These are phyloP conservation scores for Eremothecium sinecaudum DNA, from an alignment of 1,139 yeast genomes.

Conservation along the genomic window DNA sequence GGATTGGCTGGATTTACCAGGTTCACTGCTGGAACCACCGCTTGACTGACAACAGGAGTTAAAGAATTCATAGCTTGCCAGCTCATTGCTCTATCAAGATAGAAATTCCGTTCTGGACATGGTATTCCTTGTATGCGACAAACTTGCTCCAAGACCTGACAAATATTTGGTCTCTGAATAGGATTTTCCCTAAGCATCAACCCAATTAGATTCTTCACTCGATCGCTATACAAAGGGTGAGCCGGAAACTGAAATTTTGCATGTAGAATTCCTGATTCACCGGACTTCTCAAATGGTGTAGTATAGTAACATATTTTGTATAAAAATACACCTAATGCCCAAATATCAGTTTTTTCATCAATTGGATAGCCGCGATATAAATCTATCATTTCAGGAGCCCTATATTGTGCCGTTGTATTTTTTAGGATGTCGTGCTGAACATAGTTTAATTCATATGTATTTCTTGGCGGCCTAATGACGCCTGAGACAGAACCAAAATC, in stretches of 20 bases:
- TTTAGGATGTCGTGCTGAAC: conserved; percentile 60
- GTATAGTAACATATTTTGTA: conserved; percentile 72
- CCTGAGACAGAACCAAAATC: conserved; percentile 70
- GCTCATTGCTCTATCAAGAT: conserved; percentile 19
- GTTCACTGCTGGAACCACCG: conserved; percentile 5
- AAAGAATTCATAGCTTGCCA: neutral
- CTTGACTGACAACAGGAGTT: conserved; percentile 8
- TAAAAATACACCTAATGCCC: conserved; percentile 76
- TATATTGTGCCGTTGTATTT: conserved; percentile 75
- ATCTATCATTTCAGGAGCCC: conserved; percentile 79
- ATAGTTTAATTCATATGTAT: conserved; percentile 48
- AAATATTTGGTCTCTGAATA: conserved; percentile 59
- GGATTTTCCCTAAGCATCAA: conserved; percentile 63
- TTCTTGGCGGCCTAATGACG: conserved; percentile 54
- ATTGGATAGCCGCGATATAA: conserved; percentile 56
- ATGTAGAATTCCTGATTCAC: conserved; percentile 63
- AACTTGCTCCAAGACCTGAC: conserved; percentile 58
- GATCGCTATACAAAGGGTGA: conserved; percentile 38
- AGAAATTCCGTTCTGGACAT: conserved; percentile 38
- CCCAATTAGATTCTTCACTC: conserved; percentile 50
- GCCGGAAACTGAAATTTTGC: conserved; percentile 55
- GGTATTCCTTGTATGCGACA: conserved; percentile 48
- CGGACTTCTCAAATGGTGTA: conserved; percentile 69
- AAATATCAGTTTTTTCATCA: conserved; percentile 69
- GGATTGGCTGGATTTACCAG: too few species aligned